Conservation (phyloP, 2,329 filamentous ascomycete genomes). For the Eurotiales sp. region DNA sequence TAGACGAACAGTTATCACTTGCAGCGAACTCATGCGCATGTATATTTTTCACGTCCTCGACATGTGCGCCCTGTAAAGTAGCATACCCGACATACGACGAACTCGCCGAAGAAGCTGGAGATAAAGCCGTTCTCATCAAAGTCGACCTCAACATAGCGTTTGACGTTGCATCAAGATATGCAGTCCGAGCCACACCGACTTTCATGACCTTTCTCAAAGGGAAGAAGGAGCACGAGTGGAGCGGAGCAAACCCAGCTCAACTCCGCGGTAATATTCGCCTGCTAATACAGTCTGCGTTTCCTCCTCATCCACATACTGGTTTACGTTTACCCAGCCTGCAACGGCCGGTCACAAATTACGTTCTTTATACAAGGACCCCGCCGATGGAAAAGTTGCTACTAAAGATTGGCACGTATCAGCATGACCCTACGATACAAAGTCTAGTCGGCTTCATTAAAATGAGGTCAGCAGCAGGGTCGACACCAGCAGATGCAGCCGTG, state of each 20-base stretch:
- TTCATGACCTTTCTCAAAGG: conserved; percentile 82
- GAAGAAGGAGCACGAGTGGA: conserved; percentile 73
- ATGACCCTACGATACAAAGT: conserved; percentile 57
- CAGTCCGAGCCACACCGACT: conserved; percentile 75
- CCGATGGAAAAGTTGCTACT: conserved; percentile 75
- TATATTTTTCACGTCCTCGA: conserved; percentile 89
- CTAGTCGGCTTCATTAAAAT: conserved; percentile 69
- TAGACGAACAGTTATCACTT: conserved; percentile 58
- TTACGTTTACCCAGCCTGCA: conserved; percentile 69
- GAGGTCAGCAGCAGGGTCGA: conserved; percentile 53
- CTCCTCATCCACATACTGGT: conserved; percentile 69
- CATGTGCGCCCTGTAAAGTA: conserved; percentile 77
- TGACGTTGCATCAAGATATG: conserved; percentile 62
- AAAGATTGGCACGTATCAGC: conserved; percentile 67
- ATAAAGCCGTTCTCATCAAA: conserved; percentile 71
- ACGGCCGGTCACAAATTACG: conserved; percentile 60
- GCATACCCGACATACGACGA: conserved; percentile 80
- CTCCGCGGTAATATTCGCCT: conserved; percentile 70
- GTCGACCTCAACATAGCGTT: conserved; percentile 70
- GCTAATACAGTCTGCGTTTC: conserved; percentile 70
- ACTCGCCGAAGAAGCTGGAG: conserved; percentile 68
- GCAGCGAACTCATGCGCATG: conserved; percentile 68
- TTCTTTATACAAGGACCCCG: conserved; percentile 73
- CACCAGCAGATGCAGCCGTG: conserved; percentile 63
- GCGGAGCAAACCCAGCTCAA: conserved; percentile 65